phyloP scores from a whole-genome alignment of 2,329 filamentous ascomycete species.

The Ustulina deusta region DNA sequence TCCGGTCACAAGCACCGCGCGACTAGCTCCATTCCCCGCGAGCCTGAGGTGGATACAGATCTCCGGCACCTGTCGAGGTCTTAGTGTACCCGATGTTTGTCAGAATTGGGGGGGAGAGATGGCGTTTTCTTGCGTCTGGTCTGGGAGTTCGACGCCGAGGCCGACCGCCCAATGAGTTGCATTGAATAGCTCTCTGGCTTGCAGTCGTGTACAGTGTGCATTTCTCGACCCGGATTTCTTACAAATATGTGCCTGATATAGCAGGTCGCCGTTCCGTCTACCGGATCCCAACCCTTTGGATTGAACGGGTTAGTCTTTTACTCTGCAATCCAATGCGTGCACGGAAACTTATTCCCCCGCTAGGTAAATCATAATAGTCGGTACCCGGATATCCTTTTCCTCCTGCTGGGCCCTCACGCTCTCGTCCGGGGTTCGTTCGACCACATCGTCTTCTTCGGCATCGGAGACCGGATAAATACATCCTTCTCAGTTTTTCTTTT shows the following conservation, averaged over 20 bases:
- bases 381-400: conserved; percentile 32
- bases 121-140: neutral
- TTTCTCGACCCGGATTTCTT: conserved; percentile 15
- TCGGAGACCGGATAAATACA: neutral
- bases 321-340: neutral
- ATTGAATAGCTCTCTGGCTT: conserved; percentile 4
- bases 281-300: conserved; percentile 14
- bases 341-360: neutral
- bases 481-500: neutral
- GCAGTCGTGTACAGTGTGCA: conserved; percentile 4
- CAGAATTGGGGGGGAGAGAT: neutral
- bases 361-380: conserved; percentile 16
- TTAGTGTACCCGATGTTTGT: conserved; percentile 9
- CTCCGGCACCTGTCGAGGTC: conserved; percentile 15
- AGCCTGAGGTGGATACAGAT: conserved; percentile 15
- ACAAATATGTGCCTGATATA: conserved; percentile 21
- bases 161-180: conserved; percentile 10
- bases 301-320: conserved; percentile 5
- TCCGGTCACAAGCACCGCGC: conserved; percentile 34
- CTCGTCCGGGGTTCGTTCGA: conserved; percentile 13
- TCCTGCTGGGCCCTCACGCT: neutral
- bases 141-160: neutral
- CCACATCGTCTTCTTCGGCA: neutral
- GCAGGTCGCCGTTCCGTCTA: conserved; percentile 14
- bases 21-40: conserved; percentile 34